A percentile compares a stretch with the other conserved stretches of the same genome.
Evolutionary conservation across 164 flowering plant genomes (phyloP).

Genomic region (Chimonanthus praecox): DNA sequence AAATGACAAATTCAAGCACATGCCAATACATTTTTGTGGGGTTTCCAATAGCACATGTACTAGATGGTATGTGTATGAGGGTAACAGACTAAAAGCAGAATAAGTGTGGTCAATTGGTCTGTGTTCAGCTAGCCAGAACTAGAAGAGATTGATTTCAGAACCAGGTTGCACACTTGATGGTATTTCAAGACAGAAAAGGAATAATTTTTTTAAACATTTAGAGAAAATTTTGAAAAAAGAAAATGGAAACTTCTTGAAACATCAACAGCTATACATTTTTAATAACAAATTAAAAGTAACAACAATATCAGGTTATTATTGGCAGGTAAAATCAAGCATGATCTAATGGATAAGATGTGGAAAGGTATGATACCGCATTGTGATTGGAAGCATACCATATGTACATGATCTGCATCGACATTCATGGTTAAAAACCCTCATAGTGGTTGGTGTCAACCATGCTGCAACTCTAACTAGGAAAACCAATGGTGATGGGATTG

Average conservation of each 20-base stretch:
- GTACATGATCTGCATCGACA: constrained; percentile 65
- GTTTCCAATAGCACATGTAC: background rate
- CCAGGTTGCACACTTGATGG: background rate
- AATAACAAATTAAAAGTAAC: too few relatives aligned
- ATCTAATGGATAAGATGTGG: background rate
- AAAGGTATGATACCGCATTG: background rate
- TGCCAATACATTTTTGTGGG: background rate
- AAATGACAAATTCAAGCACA: background rate
- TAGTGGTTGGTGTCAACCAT: constrained; percentile 55
- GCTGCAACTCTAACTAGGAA: constrained; percentile 48
- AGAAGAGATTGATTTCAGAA: background rate
- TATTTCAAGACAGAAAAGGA: too few relatives aligned
- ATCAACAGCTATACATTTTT: background rate
- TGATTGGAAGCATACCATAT: constrained; percentile 38
- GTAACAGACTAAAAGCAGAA: background rate
- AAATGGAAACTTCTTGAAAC: background rate
- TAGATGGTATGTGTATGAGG: background rate
- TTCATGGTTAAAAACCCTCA: constrained; percentile 45
- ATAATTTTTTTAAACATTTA: background rate
- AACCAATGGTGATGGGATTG: constrained; percentile 36
- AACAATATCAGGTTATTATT: background rate
- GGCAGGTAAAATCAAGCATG: background rate
- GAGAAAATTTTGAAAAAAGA: background rate
- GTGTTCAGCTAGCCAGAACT: background rate
- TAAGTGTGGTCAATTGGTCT: background rate